phyloP scores from a whole-genome alignment of 83 land plant species.

The Picea mariana region DNA sequence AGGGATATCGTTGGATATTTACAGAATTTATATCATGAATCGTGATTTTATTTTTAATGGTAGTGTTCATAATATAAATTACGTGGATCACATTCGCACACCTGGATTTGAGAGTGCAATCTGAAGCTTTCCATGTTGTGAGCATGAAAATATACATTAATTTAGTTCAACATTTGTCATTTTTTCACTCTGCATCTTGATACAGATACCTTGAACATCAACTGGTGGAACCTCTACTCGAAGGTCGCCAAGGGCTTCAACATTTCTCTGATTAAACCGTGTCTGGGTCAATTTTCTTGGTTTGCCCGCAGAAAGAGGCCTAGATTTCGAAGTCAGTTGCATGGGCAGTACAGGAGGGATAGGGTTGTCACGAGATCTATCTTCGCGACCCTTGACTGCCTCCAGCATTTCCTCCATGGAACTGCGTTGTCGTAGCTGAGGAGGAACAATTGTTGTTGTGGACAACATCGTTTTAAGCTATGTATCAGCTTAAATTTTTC shows the following conservation, averaged over 20 bases:
- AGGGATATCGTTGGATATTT: too few relatives aligned
- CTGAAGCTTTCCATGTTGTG: too few relatives aligned
- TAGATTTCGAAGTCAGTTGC: constrained; percentile 55
- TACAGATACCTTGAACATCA: background rate
- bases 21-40: too few relatives aligned
- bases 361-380: background rate
- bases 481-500: too few relatives aligned
- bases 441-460: too few relatives aligned
- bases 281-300: constrained; percentile 24
- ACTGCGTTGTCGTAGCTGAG: too few relatives aligned
- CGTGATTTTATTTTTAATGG: too few relatives aligned
- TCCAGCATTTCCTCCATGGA: background rate
- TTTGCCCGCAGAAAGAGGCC: constrained; percentile 49
- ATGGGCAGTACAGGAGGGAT: constrained; percentile 65
- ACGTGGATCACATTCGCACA: too few relatives aligned
- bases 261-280: background rate
- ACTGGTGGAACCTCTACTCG: background rate
- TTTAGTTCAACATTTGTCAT: background rate
- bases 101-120: too few relatives aligned
- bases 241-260: background rate
- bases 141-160: too few relatives aligned
- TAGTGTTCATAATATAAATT: too few relatives aligned
- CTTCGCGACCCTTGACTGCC: background rate
- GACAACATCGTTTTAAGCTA: too few relatives aligned
- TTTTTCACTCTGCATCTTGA: background rate